Conservation (phyloP, 2,329 filamentous ascomycete genomes). For the Diaporthe sp. region DNA sequence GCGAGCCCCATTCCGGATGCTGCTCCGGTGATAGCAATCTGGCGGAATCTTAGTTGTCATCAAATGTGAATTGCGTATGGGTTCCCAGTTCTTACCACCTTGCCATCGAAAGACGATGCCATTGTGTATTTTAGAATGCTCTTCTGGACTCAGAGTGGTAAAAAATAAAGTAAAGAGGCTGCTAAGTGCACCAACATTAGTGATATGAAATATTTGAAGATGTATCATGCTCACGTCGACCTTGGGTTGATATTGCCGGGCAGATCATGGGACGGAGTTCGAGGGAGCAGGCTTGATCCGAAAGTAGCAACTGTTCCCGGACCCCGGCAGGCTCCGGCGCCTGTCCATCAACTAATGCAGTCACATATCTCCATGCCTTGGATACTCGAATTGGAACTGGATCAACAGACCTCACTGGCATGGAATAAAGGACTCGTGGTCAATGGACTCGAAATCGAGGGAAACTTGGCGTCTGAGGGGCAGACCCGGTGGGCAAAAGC, state of each 20-base stretch:
- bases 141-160: neutral
- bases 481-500: neutral
- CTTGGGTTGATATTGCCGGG: too few relatives aligned
- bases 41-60: neutral
- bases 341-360: neutral
- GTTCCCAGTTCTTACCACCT: constrained; percentile 1
- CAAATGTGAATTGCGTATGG: neutral
- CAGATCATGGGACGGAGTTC: neutral
- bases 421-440: neutral
- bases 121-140: neutral
- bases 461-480: neutral
- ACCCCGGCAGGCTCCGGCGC: neutral
- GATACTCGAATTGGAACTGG: neutral
- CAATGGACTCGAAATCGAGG: neutral
- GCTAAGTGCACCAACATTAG: neutral
- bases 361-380: neutral
- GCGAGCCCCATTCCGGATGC: constrained; percentile 4
- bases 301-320: constrained; percentile 7
- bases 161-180: too few relatives aligned
- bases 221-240: neutral
- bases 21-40: constrained; percentile 6
- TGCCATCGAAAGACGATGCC: constrained; percentile 4
- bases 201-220: neutral
- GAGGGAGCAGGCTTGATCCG: neutral
- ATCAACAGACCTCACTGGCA: neutral